Conservation (phyloP, 345 rosid species). For the Linum tenue region DNA sequence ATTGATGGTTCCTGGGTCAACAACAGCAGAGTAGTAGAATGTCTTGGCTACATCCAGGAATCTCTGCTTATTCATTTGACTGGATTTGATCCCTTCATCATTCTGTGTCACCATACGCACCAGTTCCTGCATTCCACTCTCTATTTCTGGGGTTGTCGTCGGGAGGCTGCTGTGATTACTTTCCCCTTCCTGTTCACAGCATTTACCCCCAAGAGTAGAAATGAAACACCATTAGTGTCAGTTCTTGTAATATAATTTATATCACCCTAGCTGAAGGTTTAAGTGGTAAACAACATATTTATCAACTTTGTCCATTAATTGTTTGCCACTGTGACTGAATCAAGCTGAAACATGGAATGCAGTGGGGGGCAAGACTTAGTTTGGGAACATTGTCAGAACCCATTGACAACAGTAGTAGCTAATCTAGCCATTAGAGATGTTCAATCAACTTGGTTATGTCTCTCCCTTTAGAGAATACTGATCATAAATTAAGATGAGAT, state of each 20-base stretch:
- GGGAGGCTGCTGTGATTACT: conserved; percentile 1
- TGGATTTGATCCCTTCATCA: conserved; percentile 16
- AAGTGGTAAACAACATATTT: not conserved
- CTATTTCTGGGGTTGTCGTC: conserved; percentile 27
- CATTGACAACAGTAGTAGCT: conserved; percentile 4
- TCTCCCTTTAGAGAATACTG: not conserved
- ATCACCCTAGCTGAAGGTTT: no score
- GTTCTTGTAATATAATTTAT: no score
- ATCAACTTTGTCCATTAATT: not conserved
- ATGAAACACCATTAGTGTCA: not conserved
- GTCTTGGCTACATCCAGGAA: conserved; percentile 54
- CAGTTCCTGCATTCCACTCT: conserved; percentile 58
- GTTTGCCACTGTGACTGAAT: no score
- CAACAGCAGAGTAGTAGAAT: conserved; percentile 57
- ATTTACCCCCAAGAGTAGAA: not conserved
- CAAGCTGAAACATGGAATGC: no score
- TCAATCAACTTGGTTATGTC: no score
- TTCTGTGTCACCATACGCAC: conserved; percentile 38
- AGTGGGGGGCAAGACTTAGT: no score
- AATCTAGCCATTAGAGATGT: no score
- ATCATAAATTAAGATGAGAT: no score
- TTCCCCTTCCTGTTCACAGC: conserved; percentile 22
- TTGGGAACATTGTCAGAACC: conserved; percentile 11
- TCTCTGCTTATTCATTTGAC: conserved; percentile 29
- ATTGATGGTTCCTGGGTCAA: conserved; percentile 36